Base-by-base conservation (phyloP, 1,284 basidiomycete species). In the Fomitopsis betulina region DNA sequence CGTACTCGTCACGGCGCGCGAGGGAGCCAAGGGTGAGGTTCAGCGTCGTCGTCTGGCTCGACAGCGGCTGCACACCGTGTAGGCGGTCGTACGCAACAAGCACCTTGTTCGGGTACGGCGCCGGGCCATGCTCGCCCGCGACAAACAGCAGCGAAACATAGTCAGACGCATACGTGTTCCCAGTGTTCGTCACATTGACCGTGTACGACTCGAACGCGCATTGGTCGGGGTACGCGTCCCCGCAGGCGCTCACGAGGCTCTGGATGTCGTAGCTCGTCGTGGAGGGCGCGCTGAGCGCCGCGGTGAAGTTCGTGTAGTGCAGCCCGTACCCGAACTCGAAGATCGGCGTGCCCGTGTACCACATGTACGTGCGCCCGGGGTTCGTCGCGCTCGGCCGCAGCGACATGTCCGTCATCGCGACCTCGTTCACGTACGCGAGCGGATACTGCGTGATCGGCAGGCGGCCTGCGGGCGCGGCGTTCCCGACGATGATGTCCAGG, bases 361-460 rank as follows among this genome's bases (percentile, higher is more conserved):
- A 83, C 61, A 78, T 80, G 70, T 84, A 84, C 13, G 82, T 84
- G 40, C 82, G 75, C 7, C 83, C 82, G 0, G 82, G 81, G 60
- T 75, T 80, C 47, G 72, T 73, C 43, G 68, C 62, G 60, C 72
- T 77, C 10, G 82, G 79, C 35, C 80, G 80, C 32, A 84, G 70
- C 10, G 67, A 72, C 82, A 84, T 84, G 70, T 84, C 78, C 6
- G 82, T 83, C 81, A 84, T 82, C 1, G 75, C 72, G 23, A 84
- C 72, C 62, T 79, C 71, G 57, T 76, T 68, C 15, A 77, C 72
- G 65, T 80, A 84, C 60, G 65, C 70, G n/a, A 76, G 75, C 8
- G 81, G 79, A 64, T 83, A 84, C 61, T 84, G 82, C 1, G 82
- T 84, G 51, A 73, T 72, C 4, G 78, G 73, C 6, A 84, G 76